Evolutionary conservation across 1,284 basidiomycete genomes (phyloP).

Genomic region (Heterobasidion irregulare): DNA sequence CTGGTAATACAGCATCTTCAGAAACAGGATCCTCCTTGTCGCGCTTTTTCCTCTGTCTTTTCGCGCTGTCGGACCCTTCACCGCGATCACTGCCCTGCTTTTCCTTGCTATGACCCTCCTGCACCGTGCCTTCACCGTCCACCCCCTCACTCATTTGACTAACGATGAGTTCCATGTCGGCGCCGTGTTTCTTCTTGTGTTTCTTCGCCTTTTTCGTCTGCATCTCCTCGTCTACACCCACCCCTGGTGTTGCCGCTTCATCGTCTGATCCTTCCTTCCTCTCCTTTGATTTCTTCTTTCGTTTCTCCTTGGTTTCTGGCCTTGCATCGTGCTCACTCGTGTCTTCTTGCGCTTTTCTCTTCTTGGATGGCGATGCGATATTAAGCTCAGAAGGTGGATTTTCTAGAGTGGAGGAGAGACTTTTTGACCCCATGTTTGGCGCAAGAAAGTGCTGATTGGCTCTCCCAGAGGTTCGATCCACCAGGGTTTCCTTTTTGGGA

Average conservation of each 20-base stretch:
- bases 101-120: neutral
- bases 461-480: no score
- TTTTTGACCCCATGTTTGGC: no score
- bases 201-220: slow-evolving; percentile 16
- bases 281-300: neutral
- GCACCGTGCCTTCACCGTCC: slow-evolving; percentile 3
- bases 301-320: neutral
- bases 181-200: slow-evolving; percentile 9
- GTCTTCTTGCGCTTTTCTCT: no score
- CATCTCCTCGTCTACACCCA: neutral
- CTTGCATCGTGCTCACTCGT: neutral
- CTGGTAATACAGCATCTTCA: no score
- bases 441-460: no score
- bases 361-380: no score
- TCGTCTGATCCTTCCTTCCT: neutral
- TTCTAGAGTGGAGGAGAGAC: no score
- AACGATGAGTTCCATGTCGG: slow-evolving; percentile 1
- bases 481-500: no score
- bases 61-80: no score
- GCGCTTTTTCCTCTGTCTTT: no score
- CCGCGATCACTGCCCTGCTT: no score
- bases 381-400: no score
- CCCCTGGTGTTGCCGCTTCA: neutral
- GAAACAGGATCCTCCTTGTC: neutral
- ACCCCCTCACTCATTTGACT: slow-evolving; percentile 8